Evolutionary conservation across 176 grass and related monocot species (phyloP).

Genomic region (Aegilops bicornis): DNA sequence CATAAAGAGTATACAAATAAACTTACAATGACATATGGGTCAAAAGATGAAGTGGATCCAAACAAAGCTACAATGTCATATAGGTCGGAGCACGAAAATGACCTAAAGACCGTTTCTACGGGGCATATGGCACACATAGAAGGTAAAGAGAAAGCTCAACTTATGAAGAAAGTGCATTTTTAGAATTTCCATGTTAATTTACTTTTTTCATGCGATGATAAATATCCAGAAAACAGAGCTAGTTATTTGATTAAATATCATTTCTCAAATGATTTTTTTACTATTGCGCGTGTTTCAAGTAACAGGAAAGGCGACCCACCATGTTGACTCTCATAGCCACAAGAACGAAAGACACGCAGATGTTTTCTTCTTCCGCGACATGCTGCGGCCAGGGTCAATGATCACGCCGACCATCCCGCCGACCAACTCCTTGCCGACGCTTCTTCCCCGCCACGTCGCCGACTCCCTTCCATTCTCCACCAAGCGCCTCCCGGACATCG

Average conservation of each 20-base stretch:
- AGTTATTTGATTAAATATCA: neutral
- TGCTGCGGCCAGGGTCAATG: neutral
- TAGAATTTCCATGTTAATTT: neutral
- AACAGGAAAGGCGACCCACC: neutral
- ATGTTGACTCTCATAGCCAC: neutral
- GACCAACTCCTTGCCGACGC: neutral
- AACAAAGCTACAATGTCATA: neutral
- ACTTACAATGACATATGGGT: neutral
- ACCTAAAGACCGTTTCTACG: neutral
- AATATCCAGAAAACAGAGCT: neutral
- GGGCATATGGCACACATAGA: neutral
- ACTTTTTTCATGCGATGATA: neutral
- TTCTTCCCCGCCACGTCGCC: constrained; percentile 6
- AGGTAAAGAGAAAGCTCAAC: neutral
- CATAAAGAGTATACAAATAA: neutral
- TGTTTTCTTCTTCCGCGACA: constrained; percentile 22
- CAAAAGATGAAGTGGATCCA: too few species aligned
- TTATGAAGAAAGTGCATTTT: neutral
- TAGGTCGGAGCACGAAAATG: neutral
- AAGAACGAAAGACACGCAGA: neutral
- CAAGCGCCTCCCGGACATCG: neutral
- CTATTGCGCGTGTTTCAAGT: neutral
- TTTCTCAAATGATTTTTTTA: neutral
- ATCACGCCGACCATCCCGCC: constrained; percentile 27
- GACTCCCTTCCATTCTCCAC: constrained; percentile 36